Base-by-base conservation (phyloP, 768 basidiomycete genomes). In the Mycena floridula region DNA sequence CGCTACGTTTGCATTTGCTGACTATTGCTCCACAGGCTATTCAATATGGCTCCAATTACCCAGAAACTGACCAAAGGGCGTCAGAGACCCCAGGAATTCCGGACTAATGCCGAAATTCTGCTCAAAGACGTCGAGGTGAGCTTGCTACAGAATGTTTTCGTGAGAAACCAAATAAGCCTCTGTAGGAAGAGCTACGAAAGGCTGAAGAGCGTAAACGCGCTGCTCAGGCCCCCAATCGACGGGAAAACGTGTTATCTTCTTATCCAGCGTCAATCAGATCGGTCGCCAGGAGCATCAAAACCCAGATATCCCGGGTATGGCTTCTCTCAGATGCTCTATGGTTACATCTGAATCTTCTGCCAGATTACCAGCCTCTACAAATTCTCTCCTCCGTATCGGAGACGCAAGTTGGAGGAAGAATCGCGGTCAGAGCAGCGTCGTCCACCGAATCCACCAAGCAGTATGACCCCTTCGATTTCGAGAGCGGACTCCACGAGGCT, bases 21-120 rank as follows among this genome's bases (percentile, higher is more conserved):
- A 4, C 18, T 37, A 20, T 16, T 32, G 15, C 16, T 28, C 22
- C 7, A 8, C 40, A 51, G 50, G 20, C 24, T 51, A 18, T 48
- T 27, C 44, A 48, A 35, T 23, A 47, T 51, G 11, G 50, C 50
- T 6, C 50, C 50, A 5, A 44, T 48, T 12, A 20, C 47, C n/a
- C 28, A 46, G 9, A 51, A 51, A 42, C 39, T 51, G 5, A 48
- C 50, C 15, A 51, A 51, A 40, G 50, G 50, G 11, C 43, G 47
- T 8, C 50, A 51, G 40, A 20, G 26, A 26, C 50, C 50, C 5
- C 41, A 45, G 7, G 50, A 51, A 35, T 51, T 47, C 24, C 27
- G 28, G 13, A 44, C 45, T 9, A 51, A 51, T 32, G 36, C 50
- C 11, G 26, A 47, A 26, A 25, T 4, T 4, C 36, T 51, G 25